Base-by-base conservation (phyloP, 1,284 basidiomycete species). In the Boletellus deceptivus region DNA sequence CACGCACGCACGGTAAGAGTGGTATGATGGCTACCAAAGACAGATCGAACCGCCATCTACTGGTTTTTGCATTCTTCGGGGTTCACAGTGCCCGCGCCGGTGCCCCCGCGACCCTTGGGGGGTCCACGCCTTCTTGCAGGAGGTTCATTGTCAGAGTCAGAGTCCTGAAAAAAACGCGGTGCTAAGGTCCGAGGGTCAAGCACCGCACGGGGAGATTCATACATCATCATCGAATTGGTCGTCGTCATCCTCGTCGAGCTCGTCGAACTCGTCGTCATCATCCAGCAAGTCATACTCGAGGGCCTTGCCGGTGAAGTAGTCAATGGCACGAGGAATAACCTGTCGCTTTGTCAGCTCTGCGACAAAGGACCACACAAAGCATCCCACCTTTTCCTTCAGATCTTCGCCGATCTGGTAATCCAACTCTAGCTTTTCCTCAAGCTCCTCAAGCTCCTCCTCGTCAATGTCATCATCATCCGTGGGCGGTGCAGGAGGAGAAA, bases 361-460 rank as follows among this genome's bases (percentile, higher is more conserved):
- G 22, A 27, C 6, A 3, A 31, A 1, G 17, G 6, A 41, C 22
- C 17, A 22, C 27, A n/a, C 11, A 11, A 54, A 33, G 7, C 49
- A 47, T 2, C 61, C 61, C 48, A 89, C 90, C 77, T 94, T 91
- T 72, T 98, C 96, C 77, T 98, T 98, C 65, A 99, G 77, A 72
- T 99, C 96, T 77, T 98, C 96, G 47, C 95, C 96, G 64, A 98
- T 90, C 77, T 98, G 95, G 73, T 98, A 98, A 75, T 99, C 96
- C 58, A 95, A 78, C 78, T 98, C 96, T 48, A 99, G 82, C 66
- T 91, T 89, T 70, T 89, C 89, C 70, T 98, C 94, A 50, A 98
- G 79, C 56, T 92, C 91, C 55, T 91, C 90, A 1, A 94, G 78
- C 44, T 92, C 91, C 0, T 91, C 91, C n/a, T 89, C 89, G 0